phyloP scores from a whole-genome alignment of 106 monocot species.

The Amphibolis antarctica region DNA sequence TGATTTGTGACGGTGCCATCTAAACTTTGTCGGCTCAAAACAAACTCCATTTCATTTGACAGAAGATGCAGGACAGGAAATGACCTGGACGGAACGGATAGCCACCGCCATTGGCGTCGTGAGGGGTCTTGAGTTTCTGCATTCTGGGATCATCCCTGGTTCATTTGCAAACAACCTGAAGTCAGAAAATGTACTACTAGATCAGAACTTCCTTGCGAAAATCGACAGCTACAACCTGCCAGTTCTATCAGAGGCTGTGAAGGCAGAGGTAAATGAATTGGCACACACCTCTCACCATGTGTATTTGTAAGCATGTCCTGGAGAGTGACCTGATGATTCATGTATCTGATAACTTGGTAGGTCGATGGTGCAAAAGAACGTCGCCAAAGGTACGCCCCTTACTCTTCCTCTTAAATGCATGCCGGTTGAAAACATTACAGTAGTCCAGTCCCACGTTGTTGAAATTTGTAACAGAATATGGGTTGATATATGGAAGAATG shows the following conservation, averaged over 20 bases:
- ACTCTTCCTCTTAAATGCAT: not conserved
- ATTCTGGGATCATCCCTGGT: conserved; percentile 83
- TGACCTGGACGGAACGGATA: conserved; percentile 82
- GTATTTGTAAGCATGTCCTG: not conserved
- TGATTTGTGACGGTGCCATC: too few species aligned
- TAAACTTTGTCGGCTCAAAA: too few species aligned
- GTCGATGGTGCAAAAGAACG: conserved; percentile 33
- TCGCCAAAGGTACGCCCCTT: conserved; percentile 28
- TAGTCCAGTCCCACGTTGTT: too few species aligned
- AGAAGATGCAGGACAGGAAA: conserved; percentile 35
- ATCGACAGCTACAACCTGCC: conserved; percentile 84
- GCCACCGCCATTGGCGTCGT: conserved; percentile 71
- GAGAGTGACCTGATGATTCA: too few species aligned
- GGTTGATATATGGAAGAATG: too few species aligned
- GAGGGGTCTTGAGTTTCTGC: conserved; percentile 82
- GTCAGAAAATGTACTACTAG: conserved; percentile 64
- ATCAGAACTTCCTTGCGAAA: conserved; percentile 80
- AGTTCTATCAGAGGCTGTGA: conserved; percentile 38
- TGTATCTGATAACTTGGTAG: conserved; percentile 17
- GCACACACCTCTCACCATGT: not conserved
- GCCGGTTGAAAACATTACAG: not conserved
- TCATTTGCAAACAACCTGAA: conserved; percentile 62
- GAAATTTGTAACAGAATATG: too few species aligned
- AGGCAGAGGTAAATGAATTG: conserved; percentile 31
- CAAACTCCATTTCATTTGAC: not conserved